phyloP scores from a whole-genome alignment of 805 yeast species.

The Candida peoriensis region DNA sequence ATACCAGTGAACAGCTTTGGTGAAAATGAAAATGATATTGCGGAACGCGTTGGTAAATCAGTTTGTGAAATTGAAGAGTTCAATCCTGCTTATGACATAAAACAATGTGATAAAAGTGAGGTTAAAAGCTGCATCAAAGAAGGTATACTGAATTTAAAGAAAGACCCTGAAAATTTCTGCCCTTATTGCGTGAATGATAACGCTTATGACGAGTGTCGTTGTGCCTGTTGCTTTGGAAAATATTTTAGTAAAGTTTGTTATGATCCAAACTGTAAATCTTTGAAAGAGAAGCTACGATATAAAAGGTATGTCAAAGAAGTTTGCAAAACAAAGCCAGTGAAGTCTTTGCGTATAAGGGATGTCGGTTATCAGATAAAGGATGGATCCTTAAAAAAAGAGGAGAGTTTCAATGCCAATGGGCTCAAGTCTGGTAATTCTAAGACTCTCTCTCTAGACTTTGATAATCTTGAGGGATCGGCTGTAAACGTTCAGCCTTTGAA shows the following conservation, averaged over 20 bases:
- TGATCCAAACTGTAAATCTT: slow-evolving; percentile 19
- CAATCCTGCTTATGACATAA: slow-evolving; percentile 18
- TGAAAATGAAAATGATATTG: slow-evolving; percentile 23
- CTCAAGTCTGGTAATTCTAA: neutral
- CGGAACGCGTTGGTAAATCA: slow-evolving; percentile 14
- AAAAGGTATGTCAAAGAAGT: slow-evolving; percentile 22
- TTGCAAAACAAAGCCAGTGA: slow-evolving; percentile 19
- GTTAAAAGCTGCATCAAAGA: slow-evolving; percentile 21
- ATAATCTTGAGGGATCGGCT: slow-evolving; percentile 5
- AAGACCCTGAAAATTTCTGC: slow-evolving; percentile 21
- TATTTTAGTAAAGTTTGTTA: slow-evolving; percentile 23
- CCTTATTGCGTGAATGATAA: slow-evolving; percentile 24
- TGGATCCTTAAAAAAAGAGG: neutral
- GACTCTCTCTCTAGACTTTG: neutral
- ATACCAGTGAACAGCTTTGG: no score
- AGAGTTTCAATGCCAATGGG: slow-evolving; percentile 4
- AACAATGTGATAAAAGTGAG: slow-evolving; percentile 16
- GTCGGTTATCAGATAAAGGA: slow-evolving; percentile 5
- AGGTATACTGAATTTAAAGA: slow-evolving; percentile 15
- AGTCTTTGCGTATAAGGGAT: slow-evolving; percentile 2
- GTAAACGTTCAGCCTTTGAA: no score
- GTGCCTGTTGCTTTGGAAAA: slow-evolving; percentile 24
- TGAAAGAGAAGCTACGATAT: slow-evolving; percentile 21
- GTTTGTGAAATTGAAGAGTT: slow-evolving; percentile 17
- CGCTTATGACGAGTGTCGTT: slow-evolving; percentile 25